phyloP scores from a whole-genome alignment of 257 asterid genomes.

The Solanum paucissectum region DNA sequence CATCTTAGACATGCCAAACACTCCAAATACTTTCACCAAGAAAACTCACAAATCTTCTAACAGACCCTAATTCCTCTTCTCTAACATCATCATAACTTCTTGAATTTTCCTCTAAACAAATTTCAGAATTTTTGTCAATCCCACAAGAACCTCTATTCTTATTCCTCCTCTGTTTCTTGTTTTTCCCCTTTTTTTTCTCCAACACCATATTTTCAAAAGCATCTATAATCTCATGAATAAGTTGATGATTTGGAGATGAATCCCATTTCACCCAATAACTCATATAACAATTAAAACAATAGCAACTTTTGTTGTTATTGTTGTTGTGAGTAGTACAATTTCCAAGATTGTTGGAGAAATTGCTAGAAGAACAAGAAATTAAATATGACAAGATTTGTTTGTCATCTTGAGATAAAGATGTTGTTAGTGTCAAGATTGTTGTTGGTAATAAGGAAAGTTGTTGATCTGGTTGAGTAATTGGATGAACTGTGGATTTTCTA shows the following conservation, averaged over 20 bases:
- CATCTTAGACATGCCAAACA: constrained; percentile 2
- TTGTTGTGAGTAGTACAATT: constrained; percentile 9
- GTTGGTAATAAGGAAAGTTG: constrained; percentile 31
- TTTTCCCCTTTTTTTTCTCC: constrained; percentile 14
- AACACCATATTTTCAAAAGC: constrained; percentile 23
- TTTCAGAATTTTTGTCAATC: not conserved
- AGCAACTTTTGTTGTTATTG: constrained; percentile 6
- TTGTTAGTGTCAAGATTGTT: constrained; percentile 18
- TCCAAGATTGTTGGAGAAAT: constrained; percentile 1
- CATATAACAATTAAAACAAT: constrained; percentile 31
- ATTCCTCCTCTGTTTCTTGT: constrained; percentile 18
- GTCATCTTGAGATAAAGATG: constrained; percentile 24
- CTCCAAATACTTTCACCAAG: constrained; percentile 31
- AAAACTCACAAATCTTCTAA: constrained; percentile 23
- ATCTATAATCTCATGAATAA: constrained; percentile 32
- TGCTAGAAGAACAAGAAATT: constrained; percentile 17
- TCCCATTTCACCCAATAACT: constrained; percentile 39
- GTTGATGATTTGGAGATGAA: constrained; percentile 33
- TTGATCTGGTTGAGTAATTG: constrained; percentile 18
- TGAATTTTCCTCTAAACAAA: not conserved
- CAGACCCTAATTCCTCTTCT: constrained; percentile 1
- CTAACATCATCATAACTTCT: not conserved
- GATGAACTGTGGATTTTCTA: constrained; percentile 17
- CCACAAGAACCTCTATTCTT: not conserved
- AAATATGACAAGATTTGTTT: constrained; percentile 25